Percentiles rank a stretch among this genome's conserved stretches.
phyloP scores from a whole-genome alignment of 768 basidiomycete genomes.

The Fistulinella prunicolor region DNA sequence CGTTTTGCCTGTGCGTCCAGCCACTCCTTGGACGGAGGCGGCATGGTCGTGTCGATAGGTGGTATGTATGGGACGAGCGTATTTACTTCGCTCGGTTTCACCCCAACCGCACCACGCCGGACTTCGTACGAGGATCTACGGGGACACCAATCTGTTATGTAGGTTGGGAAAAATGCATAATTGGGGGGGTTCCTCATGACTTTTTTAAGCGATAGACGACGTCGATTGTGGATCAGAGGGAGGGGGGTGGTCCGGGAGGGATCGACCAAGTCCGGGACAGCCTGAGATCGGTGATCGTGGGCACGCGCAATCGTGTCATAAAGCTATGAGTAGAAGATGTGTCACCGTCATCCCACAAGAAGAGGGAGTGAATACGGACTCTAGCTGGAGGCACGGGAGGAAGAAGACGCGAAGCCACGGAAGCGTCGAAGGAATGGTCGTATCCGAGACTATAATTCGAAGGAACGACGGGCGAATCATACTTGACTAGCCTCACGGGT shows the following conservation, averaged over 20 bases:
- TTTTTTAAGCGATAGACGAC: constrained; percentile 14
- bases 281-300: constrained; percentile 22
- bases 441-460: constrained; percentile 19
- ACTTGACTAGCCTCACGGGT: constrained; percentile 16
- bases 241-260: constrained; percentile 9
- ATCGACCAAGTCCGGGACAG: constrained; percentile 11
- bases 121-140: constrained; percentile 28
- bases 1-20: constrained; percentile 17
- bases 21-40: constrained; percentile 13
- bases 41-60: constrained; percentile 19
- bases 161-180: constrained; percentile 22
- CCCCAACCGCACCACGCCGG: constrained; percentile 18
- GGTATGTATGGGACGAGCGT: constrained; percentile 23
- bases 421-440: constrained; percentile 24
- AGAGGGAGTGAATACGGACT: constrained; percentile 9
- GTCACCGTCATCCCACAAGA: background rate
- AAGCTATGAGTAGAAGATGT: constrained; percentile 17
- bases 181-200: constrained; percentile 14
- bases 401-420: constrained; percentile 17
- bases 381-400: constrained; percentile 10
- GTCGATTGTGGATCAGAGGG: constrained; percentile 10
- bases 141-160: constrained; percentile 23
- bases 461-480: constrained; percentile 2
- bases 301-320: constrained; percentile 30
- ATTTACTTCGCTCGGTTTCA: constrained; percentile 28